phyloP scores from a whole-genome alignment of 306 rosid genomes.

The Alnus glutinosa region DNA sequence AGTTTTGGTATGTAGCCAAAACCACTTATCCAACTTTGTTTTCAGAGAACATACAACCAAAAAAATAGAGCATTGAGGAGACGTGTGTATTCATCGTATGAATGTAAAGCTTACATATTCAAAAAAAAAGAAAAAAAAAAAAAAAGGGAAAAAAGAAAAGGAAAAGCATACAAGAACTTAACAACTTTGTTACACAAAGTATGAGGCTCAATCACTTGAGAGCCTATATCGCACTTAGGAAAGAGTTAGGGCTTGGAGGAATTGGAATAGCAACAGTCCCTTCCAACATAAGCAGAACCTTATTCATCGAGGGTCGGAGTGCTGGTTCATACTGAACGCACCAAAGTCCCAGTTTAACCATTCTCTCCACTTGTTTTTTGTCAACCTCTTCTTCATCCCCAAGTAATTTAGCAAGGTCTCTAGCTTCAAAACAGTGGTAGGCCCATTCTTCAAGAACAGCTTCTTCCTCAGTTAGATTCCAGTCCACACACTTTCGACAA shows the following conservation, averaged over 20 bases:
- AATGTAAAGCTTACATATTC: too few relatives aligned
- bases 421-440: not conserved
- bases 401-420: not conserved
- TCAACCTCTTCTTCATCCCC: not conserved
- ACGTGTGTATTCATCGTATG: too few relatives aligned
- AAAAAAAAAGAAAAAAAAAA: too few relatives aligned
- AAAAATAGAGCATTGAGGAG: too few relatives aligned
- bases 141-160: too few relatives aligned
- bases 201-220: too few relatives aligned
- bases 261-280: not conserved
- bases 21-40: too few relatives aligned
- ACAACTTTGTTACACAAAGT: too few relatives aligned
- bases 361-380: not conserved
- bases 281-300: not conserved
- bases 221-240: not conserved
- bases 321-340: not conserved
- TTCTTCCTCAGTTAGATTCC: not conserved
- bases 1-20: too few relatives aligned
- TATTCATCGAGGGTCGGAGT: not conserved
- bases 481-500: not conserved
- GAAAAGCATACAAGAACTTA: too few relatives aligned
- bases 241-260: not conserved
- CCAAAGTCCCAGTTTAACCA: not conserved
- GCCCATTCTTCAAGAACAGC: not conserved
- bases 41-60: too few relatives aligned